Evolutionary conservation across 2,329 filamentous ascomycete species (phyloP).

Genomic region (Paecilomyces formosus): DNA sequence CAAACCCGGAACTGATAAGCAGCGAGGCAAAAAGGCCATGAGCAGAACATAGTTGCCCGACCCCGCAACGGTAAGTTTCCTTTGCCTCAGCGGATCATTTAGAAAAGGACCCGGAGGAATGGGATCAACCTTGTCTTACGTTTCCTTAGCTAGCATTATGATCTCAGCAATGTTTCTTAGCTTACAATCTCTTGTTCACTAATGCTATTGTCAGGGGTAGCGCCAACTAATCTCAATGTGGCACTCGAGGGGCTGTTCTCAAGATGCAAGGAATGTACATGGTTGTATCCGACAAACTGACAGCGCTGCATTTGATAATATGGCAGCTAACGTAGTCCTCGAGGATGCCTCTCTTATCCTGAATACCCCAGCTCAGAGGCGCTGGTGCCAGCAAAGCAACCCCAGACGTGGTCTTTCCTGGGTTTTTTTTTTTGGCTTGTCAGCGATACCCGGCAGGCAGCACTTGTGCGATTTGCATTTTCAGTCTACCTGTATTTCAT

Average conservation of each 20-base stretch:
- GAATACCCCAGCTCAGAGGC: background rate
- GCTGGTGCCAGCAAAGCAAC: background rate
- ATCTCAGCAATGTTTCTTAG: background rate
- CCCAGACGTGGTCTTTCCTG: background rate
- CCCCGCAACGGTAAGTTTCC: slow-evolving; percentile 9
- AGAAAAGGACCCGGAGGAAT: background rate
- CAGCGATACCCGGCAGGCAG: background rate
- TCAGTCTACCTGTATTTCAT: background rate
- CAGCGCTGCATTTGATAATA: background rate
- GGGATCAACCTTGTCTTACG: slow-evolving; percentile 3
- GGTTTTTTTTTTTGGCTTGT: background rate
- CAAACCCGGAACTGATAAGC: background rate
- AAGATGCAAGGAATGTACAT: background rate
- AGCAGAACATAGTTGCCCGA: slow-evolving; percentile 13
- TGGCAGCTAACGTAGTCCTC: background rate
- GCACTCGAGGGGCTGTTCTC: background rate
- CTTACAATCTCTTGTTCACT: background rate
- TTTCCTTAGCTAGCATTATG: background rate
- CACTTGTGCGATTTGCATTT: background rate
- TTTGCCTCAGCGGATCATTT: background rate
- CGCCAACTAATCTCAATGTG: background rate
- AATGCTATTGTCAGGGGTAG: background rate
- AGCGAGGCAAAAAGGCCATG: background rate
- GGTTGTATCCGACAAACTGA: background rate
- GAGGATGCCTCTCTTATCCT: background rate